Conservation (phyloP, 345 rosid species). For the Populus tremula region DNA sequence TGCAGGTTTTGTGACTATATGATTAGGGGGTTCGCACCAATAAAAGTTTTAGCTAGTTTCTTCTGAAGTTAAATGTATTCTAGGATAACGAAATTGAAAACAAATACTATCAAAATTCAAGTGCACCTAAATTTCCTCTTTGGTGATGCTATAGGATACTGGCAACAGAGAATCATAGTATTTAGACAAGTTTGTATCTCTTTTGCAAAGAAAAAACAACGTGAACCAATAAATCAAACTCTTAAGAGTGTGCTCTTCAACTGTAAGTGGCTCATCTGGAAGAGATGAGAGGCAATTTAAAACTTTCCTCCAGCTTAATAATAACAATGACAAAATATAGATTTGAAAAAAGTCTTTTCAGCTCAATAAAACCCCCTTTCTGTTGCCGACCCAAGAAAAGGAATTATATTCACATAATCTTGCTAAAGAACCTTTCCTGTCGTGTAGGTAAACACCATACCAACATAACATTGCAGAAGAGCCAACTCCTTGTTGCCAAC, state of each 20-base stretch:
- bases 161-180: not conserved
- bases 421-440: not conserved
- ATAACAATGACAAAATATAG: no score
- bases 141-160: not conserved
- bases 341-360: not conserved
- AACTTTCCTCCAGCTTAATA: not conserved
- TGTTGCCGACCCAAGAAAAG: not conserved
- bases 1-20: no score
- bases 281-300: not conserved
- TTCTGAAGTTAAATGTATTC: no score
- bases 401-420: not conserved
- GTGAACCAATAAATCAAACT: not conserved
- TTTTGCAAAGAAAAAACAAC: not conserved
- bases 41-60: not conserved
- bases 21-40: no score
- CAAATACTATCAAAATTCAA: not conserved
- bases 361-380: not conserved
- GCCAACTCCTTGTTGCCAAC: not conserved
- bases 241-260: not conserved
- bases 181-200: not conserved
- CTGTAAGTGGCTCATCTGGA: not conserved
- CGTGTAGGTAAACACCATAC: no score
- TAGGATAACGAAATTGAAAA: not conserved
- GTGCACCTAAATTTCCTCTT: not conserved
- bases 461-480: not conserved